Evolutionary conservation across 2,329 filamentous ascomycete genomes (phyloP), one percentile per base, ranked within the genome.

Genomic region (Colletotrichum liriopes): DNA sequence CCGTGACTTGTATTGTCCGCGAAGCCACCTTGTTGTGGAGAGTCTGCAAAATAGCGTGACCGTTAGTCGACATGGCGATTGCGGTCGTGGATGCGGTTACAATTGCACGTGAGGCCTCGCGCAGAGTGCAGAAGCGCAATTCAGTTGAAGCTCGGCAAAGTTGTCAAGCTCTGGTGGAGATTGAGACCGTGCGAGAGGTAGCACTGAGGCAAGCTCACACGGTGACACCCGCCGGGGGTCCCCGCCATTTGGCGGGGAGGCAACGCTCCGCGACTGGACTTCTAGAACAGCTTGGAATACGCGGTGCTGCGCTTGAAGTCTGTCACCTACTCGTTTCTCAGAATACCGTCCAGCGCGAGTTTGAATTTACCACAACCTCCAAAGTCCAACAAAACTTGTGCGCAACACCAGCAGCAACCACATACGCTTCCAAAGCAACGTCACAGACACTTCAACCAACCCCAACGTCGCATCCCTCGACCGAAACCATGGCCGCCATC

Each of bases 1-100:
- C 88, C 47, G 83, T 84, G 73, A 91, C 76, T 71, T 86, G 86
- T 41, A 90, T 82, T 83, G 81, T 83, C 72, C 74, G 84, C 14
- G 45, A 32, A 1, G 60, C 56, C 16, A 69, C n/a, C 43, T 69
- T 62, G 7, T 49, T 61, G 4, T 72, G 74, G 9, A 75, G 47
- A 1, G 35, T 49, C n/a, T 73, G 56, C 5, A 75, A 47, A 3
- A 72, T 37, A 1, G 65, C 39, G 3, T 70, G 47, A 12, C 70
- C 66, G 55, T 60, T 72, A 26, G 54, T 41, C 37, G 67, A 65
- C 73, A 74, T 74, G 5, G 49, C 35, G 63, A 45, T 20, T 23
- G 32, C 12, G 39, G 16, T 26, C 35, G 18, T 61, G 4, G 51
- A 45, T 55, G 61, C 41, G n/a, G 52, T 39, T 49, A 23, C 29